Percentiles rank a stretch among this genome's conserved stretches.
Conservation (phyloP, 2,329 filamentous ascomycete species). For the Neurospora crassa region DNA sequence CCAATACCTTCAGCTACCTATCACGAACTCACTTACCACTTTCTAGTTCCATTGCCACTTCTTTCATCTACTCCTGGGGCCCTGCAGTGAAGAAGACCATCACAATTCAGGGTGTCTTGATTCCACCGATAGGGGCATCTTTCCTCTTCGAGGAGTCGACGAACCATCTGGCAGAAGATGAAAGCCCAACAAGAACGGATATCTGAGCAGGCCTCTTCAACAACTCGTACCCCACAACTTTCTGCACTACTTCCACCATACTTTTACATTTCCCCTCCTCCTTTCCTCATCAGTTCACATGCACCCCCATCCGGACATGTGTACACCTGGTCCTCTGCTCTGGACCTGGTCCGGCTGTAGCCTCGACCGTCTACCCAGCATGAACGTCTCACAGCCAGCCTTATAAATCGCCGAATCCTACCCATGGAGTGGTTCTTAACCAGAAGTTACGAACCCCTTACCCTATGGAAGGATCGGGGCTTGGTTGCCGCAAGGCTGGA, state of each 20-base stretch:
- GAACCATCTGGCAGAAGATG: conserved; percentile 7
- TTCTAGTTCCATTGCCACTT: not conserved
- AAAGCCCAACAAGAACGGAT: conserved; percentile 17
- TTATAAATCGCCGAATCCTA: not conserved
- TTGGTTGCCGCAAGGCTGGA: not conserved
- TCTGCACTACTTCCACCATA: too few relatives aligned
- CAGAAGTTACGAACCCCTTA: not conserved
- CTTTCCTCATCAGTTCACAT: not conserved
- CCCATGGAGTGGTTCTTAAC: not conserved
- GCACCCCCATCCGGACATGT: conserved; percentile 5
- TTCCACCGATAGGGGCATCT: not conserved
- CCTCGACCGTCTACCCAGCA: not conserved
- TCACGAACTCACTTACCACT: not conserved
- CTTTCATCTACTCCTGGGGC: not conserved
- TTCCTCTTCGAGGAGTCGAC: conserved; percentile 4
- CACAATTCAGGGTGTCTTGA: conserved; percentile 3
- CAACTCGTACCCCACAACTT: too few relatives aligned
- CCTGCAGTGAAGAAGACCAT: conserved; percentile 13
- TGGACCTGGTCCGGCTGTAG: not conserved
- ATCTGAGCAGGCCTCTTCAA: conserved; percentile 17
- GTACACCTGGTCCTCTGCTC: not conserved
- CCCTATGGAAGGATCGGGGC: not conserved
- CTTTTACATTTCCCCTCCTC: not conserved
- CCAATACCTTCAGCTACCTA: not conserved
- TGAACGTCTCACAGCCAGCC: not conserved